Conservation (phyloP, 345 rosid species). For the Alliaria petiolata region DNA sequence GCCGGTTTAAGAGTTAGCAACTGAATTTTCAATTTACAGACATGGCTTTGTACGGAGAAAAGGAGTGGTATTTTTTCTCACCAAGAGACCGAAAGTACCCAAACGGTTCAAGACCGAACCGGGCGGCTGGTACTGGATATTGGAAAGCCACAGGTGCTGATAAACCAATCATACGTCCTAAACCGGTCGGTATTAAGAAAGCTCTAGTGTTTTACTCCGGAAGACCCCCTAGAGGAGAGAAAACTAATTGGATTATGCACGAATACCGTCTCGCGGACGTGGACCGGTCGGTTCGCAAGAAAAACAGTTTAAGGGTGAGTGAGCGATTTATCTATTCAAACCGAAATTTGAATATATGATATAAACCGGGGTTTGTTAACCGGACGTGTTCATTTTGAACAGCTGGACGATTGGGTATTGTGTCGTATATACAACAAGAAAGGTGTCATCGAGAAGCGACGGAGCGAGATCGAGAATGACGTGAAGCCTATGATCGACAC, state of each 20-base stretch:
- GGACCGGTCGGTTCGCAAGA: conserved; percentile 78
- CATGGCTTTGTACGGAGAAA: conserved; percentile 79
- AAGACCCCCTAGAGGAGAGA: conserved; percentile 81
- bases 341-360: background rate
- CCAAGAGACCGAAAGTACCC: conserved; percentile 91
- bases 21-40: conserved; percentile 29
- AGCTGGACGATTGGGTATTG: conserved; percentile 97
- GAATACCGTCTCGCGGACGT: conserved; percentile 93
- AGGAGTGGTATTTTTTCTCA: conserved; percentile 96
- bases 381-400: conserved; percentile 19
- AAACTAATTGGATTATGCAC: conserved; percentile 99
- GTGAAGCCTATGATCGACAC: conserved; percentile 24
- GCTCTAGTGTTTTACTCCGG: conserved; percentile 90
- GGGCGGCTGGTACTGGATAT: conserved; percentile 86
- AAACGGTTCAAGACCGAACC: conserved; percentile 90
- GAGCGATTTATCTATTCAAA: background rate
- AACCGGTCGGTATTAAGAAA: conserved; percentile 79
- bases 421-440: conserved; percentile 97
- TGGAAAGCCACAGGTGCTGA: conserved; percentile 99
- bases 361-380: conserved; percentile 3
- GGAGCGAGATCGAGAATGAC: conserved; percentile 20
- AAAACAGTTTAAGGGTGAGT: conserved; percentile 78
- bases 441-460: conserved; percentile 60
- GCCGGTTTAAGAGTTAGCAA: background rate
- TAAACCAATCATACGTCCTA: conserved; percentile 86